These are phyloP conservation scores for Bathelium albidoporum DNA, from an alignment of 495 filamentous ascomycete genomes.

Conservation along the genomic window DNA sequence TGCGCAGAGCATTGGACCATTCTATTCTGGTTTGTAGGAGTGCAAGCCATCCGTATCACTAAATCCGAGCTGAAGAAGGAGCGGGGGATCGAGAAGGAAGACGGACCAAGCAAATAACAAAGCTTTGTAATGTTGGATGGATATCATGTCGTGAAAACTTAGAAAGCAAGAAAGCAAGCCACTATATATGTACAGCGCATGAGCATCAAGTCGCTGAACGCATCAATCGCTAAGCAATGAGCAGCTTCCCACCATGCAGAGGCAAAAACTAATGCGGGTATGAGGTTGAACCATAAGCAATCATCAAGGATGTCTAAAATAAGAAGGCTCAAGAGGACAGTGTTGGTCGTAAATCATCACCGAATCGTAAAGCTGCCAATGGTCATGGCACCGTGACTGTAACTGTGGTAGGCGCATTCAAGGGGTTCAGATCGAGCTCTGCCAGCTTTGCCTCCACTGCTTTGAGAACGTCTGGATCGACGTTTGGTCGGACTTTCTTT, in stretches of 20 bases:
- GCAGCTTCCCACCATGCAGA: neutral
- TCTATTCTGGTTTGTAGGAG: neutral
- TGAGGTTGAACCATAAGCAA: neutral
- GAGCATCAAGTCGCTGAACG: neutral
- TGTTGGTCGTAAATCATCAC: neutral
- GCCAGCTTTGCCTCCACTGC: constrained; percentile 5
- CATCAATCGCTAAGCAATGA: neutral
- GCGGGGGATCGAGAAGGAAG: neutral
- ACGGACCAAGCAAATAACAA: neutral
- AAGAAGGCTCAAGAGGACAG: neutral
- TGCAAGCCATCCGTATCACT: neutral
- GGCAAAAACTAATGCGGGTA: neutral
- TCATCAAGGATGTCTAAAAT: neutral
- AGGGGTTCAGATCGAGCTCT: neutral
- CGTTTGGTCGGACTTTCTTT: neutral
- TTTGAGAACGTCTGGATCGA: constrained; percentile 5
- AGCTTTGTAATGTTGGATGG: neutral
- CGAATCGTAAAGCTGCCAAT: neutral
- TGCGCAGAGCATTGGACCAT: neutral
- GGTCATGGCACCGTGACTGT: neutral
- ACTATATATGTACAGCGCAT: neutral
- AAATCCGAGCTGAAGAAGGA: too few species aligned
- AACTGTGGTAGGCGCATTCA: neutral
- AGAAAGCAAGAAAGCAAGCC: neutral
- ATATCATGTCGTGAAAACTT: neutral